Evolutionary conservation across 768 basidiomycete species (phyloP).

Genomic region (Hypsizygus marmoreus): DNA sequence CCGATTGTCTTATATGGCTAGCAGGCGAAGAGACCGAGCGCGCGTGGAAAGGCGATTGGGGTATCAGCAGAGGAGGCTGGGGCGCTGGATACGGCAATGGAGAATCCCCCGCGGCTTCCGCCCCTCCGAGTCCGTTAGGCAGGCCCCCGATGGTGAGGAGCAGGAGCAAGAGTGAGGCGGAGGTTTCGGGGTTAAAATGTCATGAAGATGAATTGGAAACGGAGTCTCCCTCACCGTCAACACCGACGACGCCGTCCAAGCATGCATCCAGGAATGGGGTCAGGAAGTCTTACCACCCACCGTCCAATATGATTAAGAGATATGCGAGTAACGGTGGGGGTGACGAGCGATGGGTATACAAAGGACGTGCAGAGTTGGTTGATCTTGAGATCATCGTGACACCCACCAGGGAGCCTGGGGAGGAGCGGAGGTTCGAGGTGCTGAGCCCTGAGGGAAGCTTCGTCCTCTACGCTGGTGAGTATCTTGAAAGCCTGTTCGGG

Average conservation of each 20-base stretch:
- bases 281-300: conserved; percentile 27
- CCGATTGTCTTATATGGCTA: conserved; percentile 81
- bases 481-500: background rate
- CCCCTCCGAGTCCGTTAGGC: conserved; percentile 1
- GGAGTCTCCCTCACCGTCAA: conserved; percentile 14
- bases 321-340: conserved; percentile 40
- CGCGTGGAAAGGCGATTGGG: conserved; percentile 36
- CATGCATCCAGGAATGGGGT: conserved; percentile 7
- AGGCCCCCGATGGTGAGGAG: conserved; percentile 41
- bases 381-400: conserved; percentile 75
- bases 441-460: conserved; percentile 80
- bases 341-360: conserved; percentile 75
- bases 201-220: conserved; percentile 2
- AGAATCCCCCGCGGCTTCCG: conserved; percentile 16
- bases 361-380: conserved; percentile 67
- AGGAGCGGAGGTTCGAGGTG: conserved; percentile 67
- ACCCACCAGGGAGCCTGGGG: conserved; percentile 45
- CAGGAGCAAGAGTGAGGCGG: conserved; percentile 64
- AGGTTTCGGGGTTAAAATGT: conserved; percentile 35
- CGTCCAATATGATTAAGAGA: conserved; percentile 32
- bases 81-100: conserved; percentile 21
- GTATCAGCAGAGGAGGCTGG: conserved; percentile 26
- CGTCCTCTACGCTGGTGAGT: conserved; percentile 67
- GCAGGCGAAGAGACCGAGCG: conserved; percentile 48
- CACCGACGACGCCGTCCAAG: conserved; percentile 22